phyloP scores from a whole-genome alignment of 1,139 yeast species.

The Diutina mesorugosa region DNA sequence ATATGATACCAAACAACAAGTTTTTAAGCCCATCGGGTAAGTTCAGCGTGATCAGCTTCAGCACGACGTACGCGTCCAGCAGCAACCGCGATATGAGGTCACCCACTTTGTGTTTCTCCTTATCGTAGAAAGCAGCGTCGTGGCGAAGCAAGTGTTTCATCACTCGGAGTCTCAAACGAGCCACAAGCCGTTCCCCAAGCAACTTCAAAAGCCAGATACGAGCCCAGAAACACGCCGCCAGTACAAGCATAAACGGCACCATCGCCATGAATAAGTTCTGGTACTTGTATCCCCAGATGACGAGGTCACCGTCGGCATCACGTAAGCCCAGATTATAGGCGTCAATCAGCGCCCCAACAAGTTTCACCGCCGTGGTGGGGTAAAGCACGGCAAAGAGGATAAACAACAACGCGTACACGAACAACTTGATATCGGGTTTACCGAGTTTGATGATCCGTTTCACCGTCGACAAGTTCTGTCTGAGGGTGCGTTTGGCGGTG shows the following conservation, averaged over 20 bases:
- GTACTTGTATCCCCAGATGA: conserved; percentile 35
- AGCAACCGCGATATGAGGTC: conserved; percentile 39
- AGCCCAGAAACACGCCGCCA: conserved; percentile 13
- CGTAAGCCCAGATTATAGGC: conserved; percentile 24
- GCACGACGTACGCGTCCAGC: conserved; percentile 42
- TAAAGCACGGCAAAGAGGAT: conserved; percentile 34
- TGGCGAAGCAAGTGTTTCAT: conserved; percentile 39
- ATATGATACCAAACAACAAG: conserved; percentile 28
- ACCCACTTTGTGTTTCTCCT: conserved; percentile 43
- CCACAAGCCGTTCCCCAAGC: conserved; percentile 16
- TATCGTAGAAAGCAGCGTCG: conserved; percentile 38
- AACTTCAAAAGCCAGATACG: conserved; percentile 17
- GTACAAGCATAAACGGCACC: conserved; percentile 28
- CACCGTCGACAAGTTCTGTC: conserved; percentile 23
- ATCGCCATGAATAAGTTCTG: conserved; percentile 27
- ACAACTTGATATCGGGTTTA: conserved; percentile 25
- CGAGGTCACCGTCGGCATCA: conserved; percentile 27
- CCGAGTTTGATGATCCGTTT: conserved; percentile 26
- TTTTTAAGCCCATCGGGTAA: conserved; percentile 38
- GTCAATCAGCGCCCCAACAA: conserved; percentile 36
- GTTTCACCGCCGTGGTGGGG: conserved; percentile 32
- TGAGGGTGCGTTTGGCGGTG: conserved; percentile 14
- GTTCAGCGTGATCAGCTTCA: conserved; percentile 30
- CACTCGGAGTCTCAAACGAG: conserved; percentile 33
- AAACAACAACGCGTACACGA: conserved; percentile 27